Conservation (phyloP, 2,329 filamentous ascomycete species). For the Passalora sequoiae region DNA sequence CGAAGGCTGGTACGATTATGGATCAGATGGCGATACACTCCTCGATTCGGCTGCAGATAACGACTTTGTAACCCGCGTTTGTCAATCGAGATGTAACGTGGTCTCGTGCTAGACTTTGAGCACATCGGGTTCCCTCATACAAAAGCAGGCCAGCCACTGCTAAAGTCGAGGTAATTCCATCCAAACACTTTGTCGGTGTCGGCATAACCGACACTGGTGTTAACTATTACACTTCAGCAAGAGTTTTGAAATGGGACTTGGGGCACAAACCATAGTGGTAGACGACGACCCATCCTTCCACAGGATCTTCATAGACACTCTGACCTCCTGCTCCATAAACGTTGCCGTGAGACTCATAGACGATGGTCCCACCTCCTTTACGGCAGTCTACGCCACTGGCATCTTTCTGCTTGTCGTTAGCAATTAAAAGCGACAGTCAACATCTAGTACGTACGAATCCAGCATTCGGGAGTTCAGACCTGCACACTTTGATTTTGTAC, state of each 20-base stretch:
- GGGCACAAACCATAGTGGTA: constrained; percentile 54
- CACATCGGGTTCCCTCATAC: no score
- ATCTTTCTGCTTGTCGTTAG: constrained; percentile 40
- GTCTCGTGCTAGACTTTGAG: no score
- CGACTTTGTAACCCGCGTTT: no score
- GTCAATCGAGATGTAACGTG: no score
- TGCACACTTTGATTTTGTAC: constrained; percentile 62
- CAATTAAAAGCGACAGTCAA: constrained; percentile 12
- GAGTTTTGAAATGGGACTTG: no score
- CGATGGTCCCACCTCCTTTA: constrained; percentile 54
- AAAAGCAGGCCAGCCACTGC: constrained; percentile 45
- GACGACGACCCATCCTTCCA: constrained; percentile 52
- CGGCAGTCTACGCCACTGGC: constrained; percentile 50
- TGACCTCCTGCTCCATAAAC: constrained; percentile 58
- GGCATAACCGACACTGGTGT: constrained; percentile 43
- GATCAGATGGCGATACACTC: no score
- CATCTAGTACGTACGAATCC: constrained; percentile 42
- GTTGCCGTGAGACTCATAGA: constrained; percentile 55
- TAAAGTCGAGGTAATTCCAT: constrained; percentile 49
- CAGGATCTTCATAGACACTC: constrained; percentile 51
- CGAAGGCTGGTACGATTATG: no score
- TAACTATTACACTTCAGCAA: no score
- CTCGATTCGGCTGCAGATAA: no score
- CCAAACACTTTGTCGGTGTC: constrained; percentile 47
- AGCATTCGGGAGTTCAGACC: constrained; percentile 49